phyloP scores from a whole-genome alignment of 257 asterid genomes.

The Nicotiana obtusifolia region DNA sequence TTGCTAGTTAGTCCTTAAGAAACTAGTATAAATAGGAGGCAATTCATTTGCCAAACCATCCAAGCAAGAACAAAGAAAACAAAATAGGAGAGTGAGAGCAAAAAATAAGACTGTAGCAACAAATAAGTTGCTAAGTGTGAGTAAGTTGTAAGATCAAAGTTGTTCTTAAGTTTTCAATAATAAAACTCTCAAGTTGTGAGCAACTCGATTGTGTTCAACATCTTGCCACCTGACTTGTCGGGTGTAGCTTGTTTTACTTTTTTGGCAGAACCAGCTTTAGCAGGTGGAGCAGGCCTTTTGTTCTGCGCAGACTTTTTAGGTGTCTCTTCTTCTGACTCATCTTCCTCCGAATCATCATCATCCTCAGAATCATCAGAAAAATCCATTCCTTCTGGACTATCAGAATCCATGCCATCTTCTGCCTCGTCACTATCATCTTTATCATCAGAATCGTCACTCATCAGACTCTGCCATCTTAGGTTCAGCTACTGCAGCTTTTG shows the following conservation, averaged over 20 bases:
- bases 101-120: too few species aligned
- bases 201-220: too few species aligned
- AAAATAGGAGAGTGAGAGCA: too few species aligned
- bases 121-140: too few species aligned
- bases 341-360: conserved; percentile 24
- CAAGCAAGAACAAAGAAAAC: too few species aligned
- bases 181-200: too few species aligned
- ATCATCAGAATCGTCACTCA: conserved; percentile 28
- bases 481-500: not conserved
- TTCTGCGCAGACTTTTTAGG: conserved; percentile 27
- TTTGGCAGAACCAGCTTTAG: conserved; percentile 30
- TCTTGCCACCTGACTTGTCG: too few species aligned
- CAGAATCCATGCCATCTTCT: conserved; percentile 24
- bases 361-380: conserved; percentile 1
- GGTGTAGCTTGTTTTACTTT: conserved; percentile 46
- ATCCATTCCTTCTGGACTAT: conserved; percentile 24
- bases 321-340: conserved; percentile 37
- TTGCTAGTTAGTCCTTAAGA: too few species aligned
- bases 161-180: too few species aligned
- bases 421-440: conserved; percentile 22
- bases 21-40: too few species aligned
- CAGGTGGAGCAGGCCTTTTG: conserved; percentile 46
- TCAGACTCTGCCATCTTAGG: conserved; percentile 15
- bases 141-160: too few species aligned
- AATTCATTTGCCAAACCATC: too few species aligned